Evolutionary conservation across 495 filamentous ascomycete species (phyloP).

Genomic region (Glonium stellatum): DNA sequence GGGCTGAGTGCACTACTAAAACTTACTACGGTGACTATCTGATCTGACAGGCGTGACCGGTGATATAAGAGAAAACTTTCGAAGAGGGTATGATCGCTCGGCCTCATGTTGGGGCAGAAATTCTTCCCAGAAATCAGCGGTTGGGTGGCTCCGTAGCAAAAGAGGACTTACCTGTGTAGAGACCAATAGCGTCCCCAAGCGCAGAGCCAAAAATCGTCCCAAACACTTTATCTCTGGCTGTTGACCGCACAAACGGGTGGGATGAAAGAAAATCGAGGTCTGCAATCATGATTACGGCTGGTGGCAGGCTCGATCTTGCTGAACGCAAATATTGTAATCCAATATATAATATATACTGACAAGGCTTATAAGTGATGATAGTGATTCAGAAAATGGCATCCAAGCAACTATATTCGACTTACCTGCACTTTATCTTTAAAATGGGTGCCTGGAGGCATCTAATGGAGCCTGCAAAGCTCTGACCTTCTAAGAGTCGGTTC

Average conservation of each 20-base stretch:
- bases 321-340: no score
- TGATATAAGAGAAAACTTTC: constrained; percentile 36
- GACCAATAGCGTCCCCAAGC: constrained; percentile 44
- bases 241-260: constrained; percentile 30
- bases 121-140: constrained; percentile 16
- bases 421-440: no score
- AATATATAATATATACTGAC: no score
- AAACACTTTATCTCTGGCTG: constrained; percentile 33
- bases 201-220: constrained; percentile 42
- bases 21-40: constrained; percentile 37
- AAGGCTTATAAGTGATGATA: no score
- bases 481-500: no score
- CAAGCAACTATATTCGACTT: no score
- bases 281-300: not conserved
- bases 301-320: no score
- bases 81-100: constrained; percentile 29
- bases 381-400: no score
- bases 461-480: no score
- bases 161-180: constrained; percentile 36
- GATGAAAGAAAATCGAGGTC: constrained; percentile 18
- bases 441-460: no score
- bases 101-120: constrained; percentile 35
- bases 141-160: no score
- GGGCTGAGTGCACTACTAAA: not conserved
- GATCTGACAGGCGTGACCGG: constrained; percentile 33